phyloP scores from a whole-genome alignment of 2,329 filamentous ascomycete species.

The Fusarium penzigii region DNA sequence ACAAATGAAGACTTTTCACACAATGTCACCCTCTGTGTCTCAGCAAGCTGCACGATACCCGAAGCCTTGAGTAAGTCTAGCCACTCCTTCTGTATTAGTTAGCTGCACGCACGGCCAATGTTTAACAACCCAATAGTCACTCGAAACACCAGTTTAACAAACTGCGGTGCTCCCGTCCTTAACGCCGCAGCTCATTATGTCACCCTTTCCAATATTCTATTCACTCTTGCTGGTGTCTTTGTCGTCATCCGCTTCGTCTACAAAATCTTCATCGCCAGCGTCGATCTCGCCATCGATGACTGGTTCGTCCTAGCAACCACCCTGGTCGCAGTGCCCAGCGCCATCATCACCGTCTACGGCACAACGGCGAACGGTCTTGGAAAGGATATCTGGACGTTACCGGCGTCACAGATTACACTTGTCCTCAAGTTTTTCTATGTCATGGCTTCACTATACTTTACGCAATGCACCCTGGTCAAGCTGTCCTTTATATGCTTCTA shows the following conservation, averaged over 20 bases:
- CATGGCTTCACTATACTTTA: constrained; percentile 48
- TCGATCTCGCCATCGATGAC: constrained; percentile 41
- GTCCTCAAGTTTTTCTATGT: constrained; percentile 47
- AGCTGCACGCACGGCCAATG: constrained; percentile 7
- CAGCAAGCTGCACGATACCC: constrained; percentile 29
- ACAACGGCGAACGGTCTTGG: constrained; percentile 46
- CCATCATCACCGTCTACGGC: constrained; percentile 34
- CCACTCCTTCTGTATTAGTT: background rate
- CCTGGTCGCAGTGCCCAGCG: constrained; percentile 30
- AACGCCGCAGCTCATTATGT: constrained; percentile 37
- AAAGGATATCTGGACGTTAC: constrained; percentile 52
- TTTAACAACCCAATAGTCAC: constrained; percentile 30
- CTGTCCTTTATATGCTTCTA: constrained; percentile 57
- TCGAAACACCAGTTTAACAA: constrained; percentile 15
- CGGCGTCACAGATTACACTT: constrained; percentile 40
- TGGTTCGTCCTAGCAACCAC: constrained; percentile 35
- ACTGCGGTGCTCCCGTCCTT: constrained; percentile 24
- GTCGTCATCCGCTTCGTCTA: constrained; percentile 43
- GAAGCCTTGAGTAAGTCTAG: constrained; percentile 33
- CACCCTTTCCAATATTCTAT: constrained; percentile 35
- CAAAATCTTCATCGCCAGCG: constrained; percentile 33
- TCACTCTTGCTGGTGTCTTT: constrained; percentile 40
- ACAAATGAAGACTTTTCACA: constrained; percentile 27
- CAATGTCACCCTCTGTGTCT: constrained; percentile 30
- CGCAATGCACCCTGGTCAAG: constrained; percentile 48